Evolutionary conservation across 2,329 filamentous ascomycete genomes (phyloP).

Genomic region (Parafenestella ontariensis): DNA sequence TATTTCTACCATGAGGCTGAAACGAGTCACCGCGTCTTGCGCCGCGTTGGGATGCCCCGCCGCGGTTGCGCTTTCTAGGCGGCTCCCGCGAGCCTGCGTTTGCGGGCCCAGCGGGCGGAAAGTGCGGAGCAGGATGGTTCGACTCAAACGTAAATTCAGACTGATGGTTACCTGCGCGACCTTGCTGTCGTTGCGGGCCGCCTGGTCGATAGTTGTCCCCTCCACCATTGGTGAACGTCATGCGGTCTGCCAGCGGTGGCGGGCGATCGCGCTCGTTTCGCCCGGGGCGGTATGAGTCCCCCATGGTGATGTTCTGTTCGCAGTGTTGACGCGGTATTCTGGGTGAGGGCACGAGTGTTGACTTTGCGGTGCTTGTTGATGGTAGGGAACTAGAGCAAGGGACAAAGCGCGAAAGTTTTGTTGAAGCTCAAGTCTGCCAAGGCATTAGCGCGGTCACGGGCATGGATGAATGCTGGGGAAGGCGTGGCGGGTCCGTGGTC

Average conservation of each 20-base stretch:
- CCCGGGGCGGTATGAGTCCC: slow-evolving; percentile 36
- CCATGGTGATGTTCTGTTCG: slow-evolving; percentile 22
- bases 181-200: slow-evolving; percentile 17
- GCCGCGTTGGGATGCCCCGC: slow-evolving; percentile 24
- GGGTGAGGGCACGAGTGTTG: slow-evolving; percentile 4
- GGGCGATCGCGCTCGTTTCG: slow-evolving; percentile 25
- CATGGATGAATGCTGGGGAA: neutral
- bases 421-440: slow-evolving; percentile 15
- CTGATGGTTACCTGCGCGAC: slow-evolving; percentile 18
- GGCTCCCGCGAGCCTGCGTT: slow-evolving; percentile 12
- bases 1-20: slow-evolving; percentile 22
- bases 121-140: slow-evolving; percentile 35
- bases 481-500: neutral
- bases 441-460: slow-evolving; percentile 11
- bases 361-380: slow-evolving; percentile 2
- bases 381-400: slow-evolving; percentile 6
- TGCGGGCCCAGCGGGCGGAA: slow-evolving; percentile 36
- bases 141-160: slow-evolving; percentile 46
- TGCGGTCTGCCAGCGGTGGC: slow-evolving; percentile 33
- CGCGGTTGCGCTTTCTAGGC: slow-evolving; percentile 26
- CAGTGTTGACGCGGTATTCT: slow-evolving; percentile 6
- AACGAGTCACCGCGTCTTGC: slow-evolving; percentile 8
- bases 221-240: slow-evolving; percentile 36
- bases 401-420: slow-evolving; percentile 25
- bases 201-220: slow-evolving; percentile 40